Base-by-base conservation (phyloP, 1,284 basidiomycete genomes). In the Psilocybe mexicana region DNA sequence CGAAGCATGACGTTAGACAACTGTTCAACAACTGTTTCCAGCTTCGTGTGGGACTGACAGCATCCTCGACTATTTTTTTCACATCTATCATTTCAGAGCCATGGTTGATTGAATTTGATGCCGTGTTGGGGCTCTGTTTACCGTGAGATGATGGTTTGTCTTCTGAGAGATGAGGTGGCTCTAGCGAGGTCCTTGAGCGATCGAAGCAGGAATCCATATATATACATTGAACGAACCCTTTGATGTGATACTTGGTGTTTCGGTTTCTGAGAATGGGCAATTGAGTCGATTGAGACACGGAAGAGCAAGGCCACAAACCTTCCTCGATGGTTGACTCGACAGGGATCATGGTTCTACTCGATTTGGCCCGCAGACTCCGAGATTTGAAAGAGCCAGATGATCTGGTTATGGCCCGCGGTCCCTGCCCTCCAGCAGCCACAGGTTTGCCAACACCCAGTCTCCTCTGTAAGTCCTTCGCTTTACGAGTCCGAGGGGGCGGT, bases 371-470 rank as follows among this genome's bases (percentile, higher is more conserved):
- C 66, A 74, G 82, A 52, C 74, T 74, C 67, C 74, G 83, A 2
- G 80, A 73, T n/a, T 78, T 83, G 3, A 80, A 73, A n/a, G 78
- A 60, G 63, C 76, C 83, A 33, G 75, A 63, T 0, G 85, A 81
- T 66, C 80, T 85, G 6, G 88, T 88, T n/a, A 87, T 71, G 44
- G 76, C 70, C 54, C 88, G 79, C 30, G 87, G 79, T 23, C 88
- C 88, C 23, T 73, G 72, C 30, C 86, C 87, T 28, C 87, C 88
- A 36, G 80, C 85, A 25, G 76, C 74, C 6, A 75, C 75, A 7
- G 90, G 90, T 62, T 85, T 79, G 2, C 90, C 88, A n/a, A 90
- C 83, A 52, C 90, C 90, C 24, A 92, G 75, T 61, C 77, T 78
- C 50, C 78, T 81, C 67, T 90, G 89, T 3, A 82, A 79, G 52